These are phyloP conservation scores for Globisporangium okanoganense DNA, from an alignment of 352 stramenopile species.

Conservation along the genomic window DNA sequence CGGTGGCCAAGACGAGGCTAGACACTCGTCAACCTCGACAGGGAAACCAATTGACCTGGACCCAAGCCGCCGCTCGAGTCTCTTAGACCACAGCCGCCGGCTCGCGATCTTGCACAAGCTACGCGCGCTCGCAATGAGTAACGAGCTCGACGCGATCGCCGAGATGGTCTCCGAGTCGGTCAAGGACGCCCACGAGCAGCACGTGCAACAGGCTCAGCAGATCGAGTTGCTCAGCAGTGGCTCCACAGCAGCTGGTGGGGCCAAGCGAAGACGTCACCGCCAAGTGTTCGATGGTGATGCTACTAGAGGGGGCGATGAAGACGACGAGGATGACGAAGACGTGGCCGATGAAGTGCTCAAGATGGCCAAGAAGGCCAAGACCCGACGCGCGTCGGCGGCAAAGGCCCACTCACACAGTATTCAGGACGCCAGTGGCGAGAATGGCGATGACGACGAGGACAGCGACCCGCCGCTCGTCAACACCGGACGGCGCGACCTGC, in stretches of 20 bases:
- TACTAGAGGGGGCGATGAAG: slow-evolving; percentile 10
- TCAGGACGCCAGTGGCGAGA: slow-evolving; percentile 14
- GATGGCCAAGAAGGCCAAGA: slow-evolving; percentile 43
- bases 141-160: slow-evolving; percentile 17
- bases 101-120: slow-evolving; percentile 20
- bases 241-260: neutral
- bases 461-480: slow-evolving; percentile 7
- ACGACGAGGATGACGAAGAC: slow-evolving; percentile 18
- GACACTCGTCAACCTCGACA: neutral
- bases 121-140: slow-evolving; percentile 13
- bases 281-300: slow-evolving; percentile 4
- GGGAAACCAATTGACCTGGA: neutral
- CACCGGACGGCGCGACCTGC: slow-evolving; percentile 31
- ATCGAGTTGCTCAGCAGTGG: slow-evolving; percentile 9
- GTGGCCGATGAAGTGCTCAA: slow-evolving; percentile 27
- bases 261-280: neutral
- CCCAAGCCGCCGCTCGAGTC: slow-evolving; percentile 1
- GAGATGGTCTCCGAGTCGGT: slow-evolving; percentile 22
- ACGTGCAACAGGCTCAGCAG: slow-evolving; percentile 18
- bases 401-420: slow-evolving; percentile 10
- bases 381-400: slow-evolving; percentile 26
- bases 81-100: slow-evolving; percentile 13
- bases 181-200: slow-evolving; percentile 23
- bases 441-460: slow-evolving; percentile 13
- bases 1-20: slow-evolving; percentile 9